Evolutionary conservation across 768 basidiomycete genomes (phyloP).

Genomic region (Psilocybe cyanescens): DNA sequence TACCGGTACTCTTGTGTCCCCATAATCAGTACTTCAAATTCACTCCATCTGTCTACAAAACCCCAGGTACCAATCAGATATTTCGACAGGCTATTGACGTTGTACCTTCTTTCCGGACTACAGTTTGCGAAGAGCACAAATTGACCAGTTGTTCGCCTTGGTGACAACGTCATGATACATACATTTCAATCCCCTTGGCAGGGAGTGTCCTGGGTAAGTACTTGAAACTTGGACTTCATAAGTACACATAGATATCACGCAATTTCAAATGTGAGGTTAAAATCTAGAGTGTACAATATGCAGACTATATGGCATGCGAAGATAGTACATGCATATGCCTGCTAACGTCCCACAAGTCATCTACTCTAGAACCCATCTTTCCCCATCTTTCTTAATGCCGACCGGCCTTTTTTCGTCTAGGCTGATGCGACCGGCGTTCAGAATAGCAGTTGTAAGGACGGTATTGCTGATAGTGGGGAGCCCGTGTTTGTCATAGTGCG

Average conservation of each 20-base stretch:
- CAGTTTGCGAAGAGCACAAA: too few species aligned
- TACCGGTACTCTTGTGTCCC: constrained; percentile 29
- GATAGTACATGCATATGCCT: too few species aligned
- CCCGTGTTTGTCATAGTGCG: constrained; percentile 77
- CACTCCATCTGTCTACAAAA: constrained; percentile 22
- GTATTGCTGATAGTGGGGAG: constrained; percentile 91
- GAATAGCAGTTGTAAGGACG: constrained; percentile 83
- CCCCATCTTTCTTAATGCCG: constrained; percentile 67
- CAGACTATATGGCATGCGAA: too few species aligned
- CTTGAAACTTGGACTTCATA: background rate
- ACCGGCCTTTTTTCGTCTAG: constrained; percentile 90
- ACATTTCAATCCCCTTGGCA: background rate
- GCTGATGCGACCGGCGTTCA: constrained; percentile 89
- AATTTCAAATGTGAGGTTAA: background rate
- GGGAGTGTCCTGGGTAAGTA: background rate
- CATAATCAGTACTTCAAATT: constrained; percentile 23
- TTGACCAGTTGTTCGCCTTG: too few species aligned
- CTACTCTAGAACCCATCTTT: constrained; percentile 71
- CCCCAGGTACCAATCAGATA: background rate
- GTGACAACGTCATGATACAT: background rate
- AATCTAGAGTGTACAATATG: background rate
- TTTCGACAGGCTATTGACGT: constrained; percentile 1
- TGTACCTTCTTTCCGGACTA: background rate
- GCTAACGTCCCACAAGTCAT: background rate
- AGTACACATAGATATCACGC: background rate